Evolutionary conservation across 345 rosid genomes (phyloP), one percentile per base, ranked within the genome.

Genomic region (Eucalyptus brandiana): DNA sequence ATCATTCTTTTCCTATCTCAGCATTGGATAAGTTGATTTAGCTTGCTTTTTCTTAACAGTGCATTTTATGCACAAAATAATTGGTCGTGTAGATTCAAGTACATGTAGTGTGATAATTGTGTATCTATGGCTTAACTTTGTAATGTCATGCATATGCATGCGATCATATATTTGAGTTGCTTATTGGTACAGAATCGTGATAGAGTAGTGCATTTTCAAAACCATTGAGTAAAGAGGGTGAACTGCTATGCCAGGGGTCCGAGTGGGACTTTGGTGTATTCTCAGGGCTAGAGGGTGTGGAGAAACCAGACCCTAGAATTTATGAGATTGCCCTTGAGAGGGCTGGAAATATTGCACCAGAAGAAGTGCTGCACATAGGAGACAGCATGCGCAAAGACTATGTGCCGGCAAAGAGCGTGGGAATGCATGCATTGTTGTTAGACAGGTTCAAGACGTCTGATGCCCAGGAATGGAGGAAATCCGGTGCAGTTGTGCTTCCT

Each of bases 251-350:
- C 45, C 89, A 97, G 99, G 97, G 93, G 7, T 92, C 95, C 4
- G 99, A 97, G 92, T 97, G 99, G 99, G 99, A 96, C 89, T 96
- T 97, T 92, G 99, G 99, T 88, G 99, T 97, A 45, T 97, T 97
- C 92, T 97, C 99, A 60, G 99, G 99, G 51, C 89, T 96, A 49
- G 99, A 95, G 90, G 99, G 99, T 48, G 91, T 97, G 30, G 99
- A 97, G 95, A 97, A 97, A 93, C 99, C 99, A 12, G 94, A 97
- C 90, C 97, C 97, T 6, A 93, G 91, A 90, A 96, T 97, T 10
- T 97, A 94, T 54, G 87, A 91, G 93, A 92, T 96, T 23, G 99
- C 99, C 4, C 91, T 97, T 5, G 94, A 94, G 92, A 95, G 92
- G 93, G 99, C 97, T 15, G 99, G 99, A 88, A 93, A 95, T 86